Percentiles rank a stretch among this genome's conserved stretches.
These are phyloP conservation scores for Anthoceros angustus DNA, from an alignment of 225 moss, liverwort and hornwort genomes.

Conservation along the genomic window DNA sequence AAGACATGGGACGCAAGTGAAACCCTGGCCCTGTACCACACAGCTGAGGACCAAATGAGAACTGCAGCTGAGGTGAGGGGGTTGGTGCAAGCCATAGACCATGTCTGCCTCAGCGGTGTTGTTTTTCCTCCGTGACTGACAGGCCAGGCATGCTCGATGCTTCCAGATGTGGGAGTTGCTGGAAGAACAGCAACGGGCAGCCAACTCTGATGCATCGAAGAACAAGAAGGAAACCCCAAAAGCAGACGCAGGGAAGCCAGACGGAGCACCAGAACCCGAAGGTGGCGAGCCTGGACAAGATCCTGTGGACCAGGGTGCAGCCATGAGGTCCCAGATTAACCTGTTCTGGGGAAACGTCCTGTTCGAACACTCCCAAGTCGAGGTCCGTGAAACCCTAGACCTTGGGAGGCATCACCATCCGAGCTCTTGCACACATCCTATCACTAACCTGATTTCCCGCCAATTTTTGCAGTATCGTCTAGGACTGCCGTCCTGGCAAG, in stretches of 20 bases:
- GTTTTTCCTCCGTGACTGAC: not conserved
- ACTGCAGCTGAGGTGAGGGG: conserved; percentile 32
- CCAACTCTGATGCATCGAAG: conserved; percentile 19
- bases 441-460: not conserved
- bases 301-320: conserved; percentile 29
- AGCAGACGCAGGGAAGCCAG: not conserved
- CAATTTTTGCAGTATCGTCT: conserved; percentile 24
- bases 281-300: conserved; percentile 18
- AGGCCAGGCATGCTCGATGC: not conserved
- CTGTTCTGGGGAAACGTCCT: conserved; percentile 43
- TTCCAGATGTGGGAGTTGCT: conserved; percentile 36
- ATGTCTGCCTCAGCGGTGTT: not conserved
- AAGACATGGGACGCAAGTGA: conserved; percentile 31
- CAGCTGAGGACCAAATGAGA: conserved; percentile 35
- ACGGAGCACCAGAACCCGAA: conserved; percentile 13
- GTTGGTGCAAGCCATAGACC: not conserved
- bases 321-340: conserved; percentile 41
- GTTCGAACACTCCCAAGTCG: conserved; percentile 42
- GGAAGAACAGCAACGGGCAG: conserved; percentile 27
- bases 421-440: no score
- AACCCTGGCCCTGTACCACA: conserved; percentile 24
- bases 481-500: conserved; percentile 29
- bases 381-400: conserved; percentile 11
- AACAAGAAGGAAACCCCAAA: conserved; percentile 18
- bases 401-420: no score